phyloP scores from a whole-genome alignment of 2,329 filamentous ascomycete genomes.

The Nigrospora osmanthi region DNA sequence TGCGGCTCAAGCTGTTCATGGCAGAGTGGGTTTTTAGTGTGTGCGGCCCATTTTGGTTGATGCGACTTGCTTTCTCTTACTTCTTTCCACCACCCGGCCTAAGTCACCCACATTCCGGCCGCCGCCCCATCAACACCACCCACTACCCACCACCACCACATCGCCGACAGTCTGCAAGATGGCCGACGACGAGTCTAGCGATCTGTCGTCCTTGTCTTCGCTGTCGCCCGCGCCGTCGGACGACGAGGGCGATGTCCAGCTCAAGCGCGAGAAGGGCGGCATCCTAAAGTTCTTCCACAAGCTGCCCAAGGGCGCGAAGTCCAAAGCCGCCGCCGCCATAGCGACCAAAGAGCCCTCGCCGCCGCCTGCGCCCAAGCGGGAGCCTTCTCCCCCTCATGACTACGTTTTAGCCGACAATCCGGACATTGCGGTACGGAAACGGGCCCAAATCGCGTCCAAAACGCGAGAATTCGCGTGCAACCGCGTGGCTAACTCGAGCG shows the following conservation, averaged over 20 bases:
- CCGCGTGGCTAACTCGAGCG: slow-evolving; percentile 13
- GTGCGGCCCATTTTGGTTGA: no score
- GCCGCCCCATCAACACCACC: slow-evolving; percentile 3
- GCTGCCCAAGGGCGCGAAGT: slow-evolving; percentile 34
- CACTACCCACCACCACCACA: slow-evolving; percentile 1
- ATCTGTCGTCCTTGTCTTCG: slow-evolving; percentile 50
- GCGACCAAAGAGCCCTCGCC: slow-evolving; percentile 53
- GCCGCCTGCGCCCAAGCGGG: slow-evolving; percentile 62
- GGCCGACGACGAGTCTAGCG: slow-evolving; percentile 56
- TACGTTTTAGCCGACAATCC: slow-evolving; percentile 83
- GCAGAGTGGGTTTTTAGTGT: no score
- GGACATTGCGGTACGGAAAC: slow-evolving; percentile 75
- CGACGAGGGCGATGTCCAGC: slow-evolving; percentile 41
- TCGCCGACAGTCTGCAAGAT: slow-evolving; percentile 27
- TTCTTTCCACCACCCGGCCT: not conserved
- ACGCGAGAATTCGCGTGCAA: slow-evolving; percentile 48
- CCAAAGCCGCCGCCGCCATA: slow-evolving; percentile 13
- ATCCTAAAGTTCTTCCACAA: slow-evolving; percentile 64
- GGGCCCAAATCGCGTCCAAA: slow-evolving; percentile 30
- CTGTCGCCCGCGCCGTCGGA: slow-evolving; percentile 44
- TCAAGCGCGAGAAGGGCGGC: slow-evolving; percentile 46
- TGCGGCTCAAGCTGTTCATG: slow-evolving; percentile 1
- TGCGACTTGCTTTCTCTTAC: no score
- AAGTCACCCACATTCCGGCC: not conserved
- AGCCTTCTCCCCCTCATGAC: slow-evolving; percentile 84